Base-by-base conservation (phyloP, 768 basidiomycete genomes). In the Kwoniella pini region DNA sequence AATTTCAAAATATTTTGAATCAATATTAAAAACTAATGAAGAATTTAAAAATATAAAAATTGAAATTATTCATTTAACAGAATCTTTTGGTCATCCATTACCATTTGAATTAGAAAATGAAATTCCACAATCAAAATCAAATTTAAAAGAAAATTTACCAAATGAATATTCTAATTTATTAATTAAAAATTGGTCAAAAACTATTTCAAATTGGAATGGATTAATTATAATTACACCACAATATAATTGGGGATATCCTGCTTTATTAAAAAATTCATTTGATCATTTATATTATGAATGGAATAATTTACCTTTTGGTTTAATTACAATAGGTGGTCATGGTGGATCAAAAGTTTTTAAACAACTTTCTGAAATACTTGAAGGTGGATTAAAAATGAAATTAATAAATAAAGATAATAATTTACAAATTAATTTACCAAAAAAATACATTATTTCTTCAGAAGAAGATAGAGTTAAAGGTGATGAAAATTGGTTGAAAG, bases 251-350 rank as follows among this genome's bases (percentile, higher is more conserved):
- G 72, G 76, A 3, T 75, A 76, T 68, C 80, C 81, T 11, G 80
- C 77, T 12, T 63, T 73, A 42, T 68, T 82, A 49, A 82, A 82
- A 68, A 80, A 80, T 63, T 74, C 79, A 15, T 52, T 82, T 44
- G 81, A 82, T 66, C 79, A 80, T 45, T 69, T 82, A 24, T 81
- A 75, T 69, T 60, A 72, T 63, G 81, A 82, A 60, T 82, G 80
- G 80, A 42, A 30, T 2, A 73, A 61, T 4, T 79, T 80, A 67
- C 79, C 80, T 0, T 76, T 76, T 19, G 28, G 67, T 21, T 56
- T 81, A 44, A 60, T 81, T 38, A 76, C 79, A 12, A 79, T 78
- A 51, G 81, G 80, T 9, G 72, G 72, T 28, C 63, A 69, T 2
- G 81, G 81, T 1, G 81, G 81, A 3, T 51, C 42, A 0, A 74